phyloP scores from a whole-genome alignment of 257 asterid genomes.

The Echites panduratus region DNA sequence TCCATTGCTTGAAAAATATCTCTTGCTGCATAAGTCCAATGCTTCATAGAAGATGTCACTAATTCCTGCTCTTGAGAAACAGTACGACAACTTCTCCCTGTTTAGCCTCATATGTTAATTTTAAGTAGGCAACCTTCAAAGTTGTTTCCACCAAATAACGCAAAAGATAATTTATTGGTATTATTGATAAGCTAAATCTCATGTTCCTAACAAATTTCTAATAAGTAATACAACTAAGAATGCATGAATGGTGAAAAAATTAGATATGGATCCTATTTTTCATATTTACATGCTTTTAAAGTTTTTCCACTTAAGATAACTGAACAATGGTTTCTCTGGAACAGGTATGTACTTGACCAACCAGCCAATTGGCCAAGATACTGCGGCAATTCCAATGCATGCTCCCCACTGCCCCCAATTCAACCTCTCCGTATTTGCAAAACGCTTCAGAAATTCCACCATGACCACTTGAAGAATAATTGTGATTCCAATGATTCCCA shows the following conservation, averaged over 20 bases:
- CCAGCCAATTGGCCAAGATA: slow-evolving; percentile 53
- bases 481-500: slow-evolving; percentile 52
- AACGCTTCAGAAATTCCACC: slow-evolving; percentile 60
- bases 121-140: not conserved
- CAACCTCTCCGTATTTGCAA: slow-evolving; percentile 57
- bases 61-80: no score
- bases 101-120: not conserved
- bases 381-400: slow-evolving; percentile 44
- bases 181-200: not conserved
- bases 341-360: slow-evolving; percentile 40
- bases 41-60: no score
- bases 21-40: no score
- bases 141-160: not conserved
- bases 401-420: slow-evolving; percentile 54
- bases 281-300: not conserved
- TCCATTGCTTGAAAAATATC: not conserved
- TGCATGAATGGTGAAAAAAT: not conserved
- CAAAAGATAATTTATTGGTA: not conserved
- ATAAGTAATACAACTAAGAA: not conserved
- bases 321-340: slow-evolving; percentile 23
- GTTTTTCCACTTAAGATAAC: slow-evolving; percentile 14
- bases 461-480: slow-evolving; percentile 46
- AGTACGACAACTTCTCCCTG: no score
- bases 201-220: not conserved
- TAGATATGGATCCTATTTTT: not conserved